These are phyloP conservation scores for Rubroshorea leprosula DNA, from an alignment of 345 rosid genomes.

Conservation along the genomic window DNA sequence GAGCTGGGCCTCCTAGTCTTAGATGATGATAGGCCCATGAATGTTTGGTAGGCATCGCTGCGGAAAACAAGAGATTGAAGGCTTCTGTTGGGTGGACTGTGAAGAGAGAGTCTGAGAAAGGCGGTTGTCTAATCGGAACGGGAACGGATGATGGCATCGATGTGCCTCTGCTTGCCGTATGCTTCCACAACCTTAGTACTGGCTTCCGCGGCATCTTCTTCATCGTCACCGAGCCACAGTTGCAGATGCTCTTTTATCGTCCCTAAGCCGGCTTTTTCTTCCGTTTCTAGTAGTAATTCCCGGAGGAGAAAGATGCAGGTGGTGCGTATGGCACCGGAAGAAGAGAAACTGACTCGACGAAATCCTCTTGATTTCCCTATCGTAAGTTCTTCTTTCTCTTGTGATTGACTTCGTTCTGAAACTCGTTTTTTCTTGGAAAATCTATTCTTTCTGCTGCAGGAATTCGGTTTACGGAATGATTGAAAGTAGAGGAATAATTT, in stretches of 20 bases:
- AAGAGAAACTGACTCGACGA: conserved; percentile 61
- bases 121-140: not conserved
- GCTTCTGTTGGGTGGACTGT: not conserved
- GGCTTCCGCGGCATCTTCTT: not conserved
- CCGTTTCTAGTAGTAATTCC: not conserved
- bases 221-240: not conserved
- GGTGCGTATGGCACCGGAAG: conserved; percentile 74
- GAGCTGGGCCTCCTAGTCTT: too few relatives aligned
- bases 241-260: not conserved
- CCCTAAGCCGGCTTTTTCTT: not conserved
- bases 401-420: too few relatives aligned
- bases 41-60: too few relatives aligned
- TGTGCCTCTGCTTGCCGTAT: not conserved
- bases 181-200: not conserved
- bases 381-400: conserved; percentile 31
- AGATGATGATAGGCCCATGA: too few relatives aligned
- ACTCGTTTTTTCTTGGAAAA: too few relatives aligned
- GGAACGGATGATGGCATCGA: not conserved
- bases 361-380: conserved; percentile 69
- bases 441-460: too few relatives aligned
- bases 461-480: too few relatives aligned
- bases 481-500: too few relatives aligned
- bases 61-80: too few relatives aligned
- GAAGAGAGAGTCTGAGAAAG: not conserved
- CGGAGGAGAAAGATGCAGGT: conserved; percentile 25